These are phyloP conservation scores for Colletotrichum sp. DNA, from an alignment of 2,329 filamentous ascomycete genomes.

Conservation along the genomic window DNA sequence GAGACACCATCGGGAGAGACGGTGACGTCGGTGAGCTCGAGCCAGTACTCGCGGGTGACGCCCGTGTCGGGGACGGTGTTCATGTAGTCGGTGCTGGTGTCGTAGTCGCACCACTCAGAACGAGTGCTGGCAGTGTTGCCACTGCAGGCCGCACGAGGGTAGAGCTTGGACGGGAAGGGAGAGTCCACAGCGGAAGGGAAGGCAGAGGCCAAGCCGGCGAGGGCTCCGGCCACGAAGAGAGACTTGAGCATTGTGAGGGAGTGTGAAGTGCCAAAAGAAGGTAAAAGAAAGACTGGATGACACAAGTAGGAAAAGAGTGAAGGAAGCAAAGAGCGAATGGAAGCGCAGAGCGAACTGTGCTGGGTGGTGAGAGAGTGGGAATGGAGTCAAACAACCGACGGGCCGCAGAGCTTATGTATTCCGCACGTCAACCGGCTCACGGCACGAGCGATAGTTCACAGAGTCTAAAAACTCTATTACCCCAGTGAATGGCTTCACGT, in stretches of 20 bases:
- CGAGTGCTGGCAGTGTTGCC: conserved; percentile 37
- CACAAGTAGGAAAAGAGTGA: not conserved
- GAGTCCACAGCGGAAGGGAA: not conserved
- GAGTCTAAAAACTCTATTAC: not conserved
- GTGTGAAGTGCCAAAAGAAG: not conserved
- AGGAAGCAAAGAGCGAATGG: not conserved
- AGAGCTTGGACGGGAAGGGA: not conserved
- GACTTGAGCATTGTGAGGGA: conserved; percentile 2
- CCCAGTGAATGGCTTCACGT: not conserved
- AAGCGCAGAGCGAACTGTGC: not conserved
- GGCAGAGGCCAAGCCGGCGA: conserved; percentile 5
- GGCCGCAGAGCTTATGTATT: conserved; percentile 3
- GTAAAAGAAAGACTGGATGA: conserved; percentile 3
- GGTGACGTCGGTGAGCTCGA: conserved; percentile 43
- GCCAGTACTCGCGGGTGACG: conserved; percentile 54
- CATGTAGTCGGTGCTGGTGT: conserved; percentile 52
- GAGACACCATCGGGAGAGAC: conserved; percentile 51
- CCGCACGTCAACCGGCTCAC: not conserved
- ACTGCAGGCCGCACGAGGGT: conserved; percentile 18
- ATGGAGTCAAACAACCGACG: not conserved
- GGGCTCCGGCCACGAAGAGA: not conserved
- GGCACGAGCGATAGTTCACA: not conserved
- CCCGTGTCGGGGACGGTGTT: conserved; percentile 48
- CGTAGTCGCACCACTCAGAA: conserved; percentile 51
- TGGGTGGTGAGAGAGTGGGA: not conserved